These are phyloP conservation scores for Ganoderma lucidum DNA, from an alignment of 1,284 basidiomycete genomes.

Conservation along the genomic window DNA sequence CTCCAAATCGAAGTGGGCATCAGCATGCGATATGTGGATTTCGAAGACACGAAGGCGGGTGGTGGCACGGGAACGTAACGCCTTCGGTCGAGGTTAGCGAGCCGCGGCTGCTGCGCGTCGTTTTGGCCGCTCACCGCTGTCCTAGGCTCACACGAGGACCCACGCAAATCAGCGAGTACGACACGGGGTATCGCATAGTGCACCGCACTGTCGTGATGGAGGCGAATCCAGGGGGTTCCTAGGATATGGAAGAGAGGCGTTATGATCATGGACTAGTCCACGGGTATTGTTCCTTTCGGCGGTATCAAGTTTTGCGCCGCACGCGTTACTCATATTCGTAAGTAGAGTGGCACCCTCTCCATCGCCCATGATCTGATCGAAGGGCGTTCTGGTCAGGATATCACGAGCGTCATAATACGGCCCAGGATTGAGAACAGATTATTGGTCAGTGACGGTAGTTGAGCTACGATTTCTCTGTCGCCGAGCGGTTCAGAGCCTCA, in stretches of 20 bases:
- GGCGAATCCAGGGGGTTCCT: not conserved
- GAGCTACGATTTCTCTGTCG: not conserved
- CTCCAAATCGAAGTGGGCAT: not conserved
- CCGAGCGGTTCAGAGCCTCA: conserved; percentile 19
- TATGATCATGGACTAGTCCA: not conserved
- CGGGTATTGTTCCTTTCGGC: not conserved
- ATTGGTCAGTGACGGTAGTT: not conserved
- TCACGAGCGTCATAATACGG: not conserved
- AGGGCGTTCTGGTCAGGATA: not conserved
- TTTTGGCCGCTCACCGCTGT: not conserved
- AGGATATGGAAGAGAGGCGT: not conserved
- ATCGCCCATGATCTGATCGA: not conserved
- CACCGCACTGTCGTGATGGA: not conserved
- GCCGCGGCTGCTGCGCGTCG: not conserved
- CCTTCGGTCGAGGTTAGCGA: not conserved
- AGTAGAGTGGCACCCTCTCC: conserved; percentile 2
- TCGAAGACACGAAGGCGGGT: not conserved
- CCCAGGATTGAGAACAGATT: not conserved
- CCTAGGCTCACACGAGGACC: conserved; percentile 5
- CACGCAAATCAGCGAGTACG: conserved; percentile 5
- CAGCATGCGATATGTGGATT: not conserved
- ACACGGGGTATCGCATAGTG: not conserved
- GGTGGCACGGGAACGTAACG: not conserved
- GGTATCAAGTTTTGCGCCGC: not conserved
- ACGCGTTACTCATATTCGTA: not conserved